Percentiles rank a stretch among this genome's conserved stretches.
phyloP scores from a whole-genome alignment of 1,284 basidiomycete genomes.

The Ganoderma sp. region DNA sequence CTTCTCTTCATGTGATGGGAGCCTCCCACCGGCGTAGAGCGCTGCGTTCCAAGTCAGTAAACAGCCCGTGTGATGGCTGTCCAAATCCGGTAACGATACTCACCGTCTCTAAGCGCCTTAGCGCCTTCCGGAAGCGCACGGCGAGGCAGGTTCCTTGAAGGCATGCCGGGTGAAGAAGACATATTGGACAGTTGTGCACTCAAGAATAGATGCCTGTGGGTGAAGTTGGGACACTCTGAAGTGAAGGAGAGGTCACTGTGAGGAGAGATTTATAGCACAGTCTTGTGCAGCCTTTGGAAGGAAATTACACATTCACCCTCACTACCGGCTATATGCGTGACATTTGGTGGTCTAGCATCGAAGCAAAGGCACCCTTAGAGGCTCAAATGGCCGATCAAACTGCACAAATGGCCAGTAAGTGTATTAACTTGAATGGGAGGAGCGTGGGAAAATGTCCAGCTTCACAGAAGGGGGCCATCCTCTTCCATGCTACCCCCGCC shows the following conservation, averaged over 20 bases:
- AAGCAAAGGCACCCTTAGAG: not conserved
- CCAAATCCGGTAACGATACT: not conserved
- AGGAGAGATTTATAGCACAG: not conserved
- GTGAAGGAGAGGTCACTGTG: not conserved
- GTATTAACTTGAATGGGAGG: not conserved
- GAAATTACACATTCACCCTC: not conserved
- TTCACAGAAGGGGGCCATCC: not conserved
- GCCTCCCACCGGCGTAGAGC: not conserved
- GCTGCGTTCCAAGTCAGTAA: not conserved
- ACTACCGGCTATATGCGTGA: not conserved
- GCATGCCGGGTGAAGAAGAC: too few species aligned
- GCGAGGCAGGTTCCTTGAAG: too few species aligned
- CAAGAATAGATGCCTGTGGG: too few species aligned
- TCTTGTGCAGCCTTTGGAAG: not conserved
- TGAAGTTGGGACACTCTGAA: not conserved
- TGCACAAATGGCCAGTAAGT: not conserved
- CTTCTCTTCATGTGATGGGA: not conserved
- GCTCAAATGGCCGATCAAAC: constrained; percentile 3
- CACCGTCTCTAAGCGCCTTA: not conserved
- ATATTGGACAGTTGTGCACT: too few species aligned
- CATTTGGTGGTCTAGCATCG: not conserved
- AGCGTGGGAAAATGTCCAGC: not conserved
- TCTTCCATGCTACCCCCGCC: not conserved
- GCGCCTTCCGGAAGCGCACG: not conserved
- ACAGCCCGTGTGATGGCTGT: not conserved